Percentiles rank a stretch among this genome's conserved stretches.
phyloP scores from a whole-genome alignment of 768 basidiomycete species.

The Mycena indigotica region DNA sequence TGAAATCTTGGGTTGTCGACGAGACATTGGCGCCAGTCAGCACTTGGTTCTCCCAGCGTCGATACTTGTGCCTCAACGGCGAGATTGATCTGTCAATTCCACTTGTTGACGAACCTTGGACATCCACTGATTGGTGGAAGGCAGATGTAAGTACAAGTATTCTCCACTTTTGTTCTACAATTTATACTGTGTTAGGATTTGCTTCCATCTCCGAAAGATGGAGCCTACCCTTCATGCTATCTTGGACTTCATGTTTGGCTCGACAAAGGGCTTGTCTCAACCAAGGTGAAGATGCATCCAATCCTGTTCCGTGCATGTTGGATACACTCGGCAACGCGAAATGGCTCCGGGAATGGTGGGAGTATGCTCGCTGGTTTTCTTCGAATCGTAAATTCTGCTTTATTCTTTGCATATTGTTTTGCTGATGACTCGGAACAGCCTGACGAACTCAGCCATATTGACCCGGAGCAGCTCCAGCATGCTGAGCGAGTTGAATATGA shows the following conservation, averaged over 20 bases:
- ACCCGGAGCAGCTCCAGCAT: slow-evolving; percentile 4
- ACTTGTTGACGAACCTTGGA: slow-evolving; percentile 23
- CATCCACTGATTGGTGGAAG: slow-evolving; percentile 19
- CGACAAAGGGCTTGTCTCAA: slow-evolving; percentile 25
- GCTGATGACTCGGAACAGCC: not conserved
- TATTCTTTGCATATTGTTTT: not conserved
- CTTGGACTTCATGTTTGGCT: slow-evolving; percentile 20
- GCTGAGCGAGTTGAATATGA: slow-evolving; percentile 8
- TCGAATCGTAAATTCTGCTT: slow-evolving; percentile 9
- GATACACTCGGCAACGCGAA: slow-evolving; percentile 23
- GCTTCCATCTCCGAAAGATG: slow-evolving; percentile 2
- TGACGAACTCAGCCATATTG: slow-evolving; percentile 3
- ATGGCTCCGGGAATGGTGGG: slow-evolving; percentile 28
- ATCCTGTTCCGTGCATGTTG: slow-evolving; percentile 20
- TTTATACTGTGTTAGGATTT: not conserved
- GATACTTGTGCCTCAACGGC: slow-evolving; percentile 16
- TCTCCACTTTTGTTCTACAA: not conserved
- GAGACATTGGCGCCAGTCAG: slow-evolving; percentile 11
- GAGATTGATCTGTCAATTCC: slow-evolving; percentile 9
- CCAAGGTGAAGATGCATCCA: slow-evolving; percentile 24
- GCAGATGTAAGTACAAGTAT: slow-evolving; percentile 12
- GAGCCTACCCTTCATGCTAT: slow-evolving; percentile 17
- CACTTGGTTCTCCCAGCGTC: slow-evolving; percentile 18
- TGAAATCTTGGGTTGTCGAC: slow-evolving; percentile 13
- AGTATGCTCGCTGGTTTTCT: slow-evolving; percentile 20